phyloP scores from a whole-genome alignment of 805 yeast species.

The Suhomyces xylopsoci region DNA sequence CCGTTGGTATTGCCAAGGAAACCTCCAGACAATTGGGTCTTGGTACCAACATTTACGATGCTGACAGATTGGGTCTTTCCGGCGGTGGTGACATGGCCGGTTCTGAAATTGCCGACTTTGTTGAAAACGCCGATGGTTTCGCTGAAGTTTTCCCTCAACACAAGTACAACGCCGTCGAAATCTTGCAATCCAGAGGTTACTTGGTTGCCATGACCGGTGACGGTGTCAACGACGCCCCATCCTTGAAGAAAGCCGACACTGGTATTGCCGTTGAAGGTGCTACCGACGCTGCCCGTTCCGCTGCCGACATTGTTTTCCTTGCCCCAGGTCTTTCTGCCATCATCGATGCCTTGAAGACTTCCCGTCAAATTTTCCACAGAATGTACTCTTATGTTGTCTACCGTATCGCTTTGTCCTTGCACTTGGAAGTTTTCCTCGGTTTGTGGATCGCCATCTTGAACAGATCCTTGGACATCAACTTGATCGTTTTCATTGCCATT shows the following conservation, averaged over 20 bases:
- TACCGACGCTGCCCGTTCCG: conserved; percentile 95
- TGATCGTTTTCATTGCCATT: conserved; percentile 94
- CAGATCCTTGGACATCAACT: conserved; percentile 80
- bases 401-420: conserved; percentile 95
- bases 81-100: conserved; percentile 95
- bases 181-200: conserved; percentile 93
- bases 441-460: conserved; percentile 94
- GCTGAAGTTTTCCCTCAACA: conserved; percentile 99
- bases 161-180: conserved; percentile 93
- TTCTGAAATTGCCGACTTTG: conserved; percentile 95
- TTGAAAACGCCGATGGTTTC: conserved; percentile 96
- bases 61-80: conserved; percentile 93
- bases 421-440: conserved; percentile 92
- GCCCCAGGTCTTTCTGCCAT: conserved; percentile 35
- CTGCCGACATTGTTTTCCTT: conserved; percentile 87
- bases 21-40: conserved; percentile 96
- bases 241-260: conserved; percentile 80
- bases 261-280: conserved; percentile 99
- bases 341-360: conserved; percentile 55
- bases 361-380: conserved; percentile 67
- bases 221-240: conserved; percentile 98
- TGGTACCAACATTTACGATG: conserved; percentile 94
- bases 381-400: conserved; percentile 97
- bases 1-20: conserved; percentile 98
- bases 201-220: conserved; percentile 99